Percentiles rank a stretch among this genome's conserved stretches.
phyloP scores from a whole-genome alignment of 768 basidiomycete genomes.

The Amanita fuliginea region DNA sequence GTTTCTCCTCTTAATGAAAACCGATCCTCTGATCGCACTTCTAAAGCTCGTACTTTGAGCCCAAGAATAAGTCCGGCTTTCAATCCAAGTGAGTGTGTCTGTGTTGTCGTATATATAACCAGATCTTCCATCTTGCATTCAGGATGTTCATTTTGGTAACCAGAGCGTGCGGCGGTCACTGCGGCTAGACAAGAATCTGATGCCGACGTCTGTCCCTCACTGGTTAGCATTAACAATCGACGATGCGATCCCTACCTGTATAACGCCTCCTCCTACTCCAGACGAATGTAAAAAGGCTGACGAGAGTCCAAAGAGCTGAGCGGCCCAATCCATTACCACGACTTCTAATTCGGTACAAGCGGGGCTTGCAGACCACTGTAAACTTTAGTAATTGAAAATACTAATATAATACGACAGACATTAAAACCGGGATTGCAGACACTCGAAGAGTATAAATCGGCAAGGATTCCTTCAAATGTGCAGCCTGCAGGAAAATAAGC shows the following conservation, averaged over 20 bases:
- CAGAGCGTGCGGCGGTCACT: constrained; percentile 71
- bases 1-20: constrained; percentile 59
- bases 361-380: constrained; percentile 82
- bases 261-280: constrained; percentile 68
- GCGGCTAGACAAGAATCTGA: constrained; percentile 75
- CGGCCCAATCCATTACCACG: constrained; percentile 87
- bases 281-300: constrained; percentile 53
- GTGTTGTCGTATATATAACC: constrained; percentile 83
- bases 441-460: constrained; percentile 69
- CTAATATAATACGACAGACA: constrained; percentile 26
- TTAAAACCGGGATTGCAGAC: constrained; percentile 84
- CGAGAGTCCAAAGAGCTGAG: constrained; percentile 66
- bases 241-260: constrained; percentile 40
- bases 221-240: not conserved
- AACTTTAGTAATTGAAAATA: not conserved
- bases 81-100: constrained; percentile 79
- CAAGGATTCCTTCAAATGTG: constrained; percentile 76
- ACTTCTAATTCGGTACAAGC: constrained; percentile 87
- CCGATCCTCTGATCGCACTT: constrained; percentile 51
- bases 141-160: constrained; percentile 41
- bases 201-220: constrained; percentile 53
- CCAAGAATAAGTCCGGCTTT: constrained; percentile 76
- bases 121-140: constrained; percentile 44
- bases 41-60: constrained; percentile 55
- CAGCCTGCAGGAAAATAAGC: constrained; percentile 77